Percentiles rank a stretch among this genome's conserved stretches.
phyloP scores from a whole-genome alignment of 768 basidiomycete genomes.

The Dentipellis fragilis region DNA sequence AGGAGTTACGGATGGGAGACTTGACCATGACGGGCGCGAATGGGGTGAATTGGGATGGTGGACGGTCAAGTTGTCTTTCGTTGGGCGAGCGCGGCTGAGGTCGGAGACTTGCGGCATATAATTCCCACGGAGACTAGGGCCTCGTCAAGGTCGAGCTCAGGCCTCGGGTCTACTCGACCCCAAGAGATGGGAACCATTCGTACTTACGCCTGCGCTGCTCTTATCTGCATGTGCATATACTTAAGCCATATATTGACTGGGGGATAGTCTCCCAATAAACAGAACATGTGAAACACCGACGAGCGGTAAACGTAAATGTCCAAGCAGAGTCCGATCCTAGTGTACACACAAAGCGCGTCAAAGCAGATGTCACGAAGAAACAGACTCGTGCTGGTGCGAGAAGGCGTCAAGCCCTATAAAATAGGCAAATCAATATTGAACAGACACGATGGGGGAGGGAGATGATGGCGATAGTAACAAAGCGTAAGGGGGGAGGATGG shows the following conservation, averaged over 20 bases:
- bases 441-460: neutral
- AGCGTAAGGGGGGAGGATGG: neutral
- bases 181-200: too few relatives aligned
- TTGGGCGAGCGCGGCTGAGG: neutral
- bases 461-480: neutral
- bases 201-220: neutral
- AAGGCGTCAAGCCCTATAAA: neutral
- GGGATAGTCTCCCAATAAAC: neutral
- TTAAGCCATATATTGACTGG: neutral
- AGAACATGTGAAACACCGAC: neutral
- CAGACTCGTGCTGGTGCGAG: neutral
- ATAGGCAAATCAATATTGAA: neutral
- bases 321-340: neutral
- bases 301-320: neutral
- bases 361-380: neutral
- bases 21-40: neutral
- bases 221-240: neutral
- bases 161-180: too few relatives aligned
- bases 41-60: neutral
- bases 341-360: neutral
- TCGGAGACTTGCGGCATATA: neutral
- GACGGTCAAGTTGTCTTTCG: neutral
- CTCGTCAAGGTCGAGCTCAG: neutral
- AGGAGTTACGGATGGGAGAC: slow-evolving; percentile 5
- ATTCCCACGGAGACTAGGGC: neutral